Evolutionary conservation across 2,329 filamentous ascomycete genomes (phyloP), one percentile per base, ranked within the genome.

Genomic region (Nannizzia gypsea): DNA sequence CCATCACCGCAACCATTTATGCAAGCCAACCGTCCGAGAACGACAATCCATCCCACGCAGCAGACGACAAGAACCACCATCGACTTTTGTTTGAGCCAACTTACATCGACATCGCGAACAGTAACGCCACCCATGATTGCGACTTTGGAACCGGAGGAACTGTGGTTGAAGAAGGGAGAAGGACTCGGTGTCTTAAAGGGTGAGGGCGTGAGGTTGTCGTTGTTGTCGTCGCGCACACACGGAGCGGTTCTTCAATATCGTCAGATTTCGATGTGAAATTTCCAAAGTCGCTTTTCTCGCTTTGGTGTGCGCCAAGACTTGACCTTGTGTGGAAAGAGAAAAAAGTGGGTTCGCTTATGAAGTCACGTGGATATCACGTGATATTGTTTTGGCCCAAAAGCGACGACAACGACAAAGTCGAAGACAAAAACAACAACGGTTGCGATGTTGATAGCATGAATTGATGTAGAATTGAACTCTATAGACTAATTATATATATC

Each of bases 81-180:
- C 36, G 52, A 26, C 38, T 42, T 31, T 36, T 20, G 56, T 36
- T 3, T 13, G 54, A 69, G 62, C 57, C 58, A 57, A 64, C 77
- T 72, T 78, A 81, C 80, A 73, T 83, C 81, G 74, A 85, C 83
- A 80, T 85, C 83, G 75, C 82, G 81, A 77, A 85, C 83, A 72
- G 78, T 80, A 74, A 85, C 82, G 76, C 83, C 83, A 77, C 80
- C 80, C 83, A 85, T 85, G 74, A 77, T 84, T 77, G 78, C 79
- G 77, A 72, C 68, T 71, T 61, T n/a, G 61, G 60, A 63, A 64
- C 59, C 60, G 58, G 58, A 46, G 63, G 56, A 67, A 67, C 50
- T 68, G 67, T 67, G 66, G 66, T 64, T 63, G 66, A 63, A 60
- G 56, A 62, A 63, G 64, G 31, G 65, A 65, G 64, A 67, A 67